Evolutionary conservation across 2,329 filamentous ascomycete genomes (phyloP), one percentile per base, ranked within the genome.

Genomic region (Diaporthe vaccinii): DNA sequence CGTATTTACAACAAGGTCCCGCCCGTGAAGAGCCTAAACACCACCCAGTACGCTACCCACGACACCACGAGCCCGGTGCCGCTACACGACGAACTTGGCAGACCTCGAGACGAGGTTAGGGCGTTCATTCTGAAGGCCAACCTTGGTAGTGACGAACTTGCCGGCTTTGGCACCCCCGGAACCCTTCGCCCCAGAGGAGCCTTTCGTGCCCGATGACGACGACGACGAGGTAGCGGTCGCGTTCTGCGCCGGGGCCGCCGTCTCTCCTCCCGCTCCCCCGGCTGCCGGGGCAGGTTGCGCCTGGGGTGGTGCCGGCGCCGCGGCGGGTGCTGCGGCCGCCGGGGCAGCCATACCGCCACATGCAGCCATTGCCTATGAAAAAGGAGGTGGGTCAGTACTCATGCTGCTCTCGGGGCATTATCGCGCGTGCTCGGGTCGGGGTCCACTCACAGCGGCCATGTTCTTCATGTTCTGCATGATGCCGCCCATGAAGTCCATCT

Each of bases 401-500:
- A n/a, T 34, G 36, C 61, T 34, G 36, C 61, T 58, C 36, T 14
- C 0, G 3, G 15, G 44, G n/a, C n/a, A 2, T 58, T 14, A 41
- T 9, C 55, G 39, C 2, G n/a, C 7, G 12, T n/a, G 25, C 12
- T 41, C 49, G 51, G 49, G 34, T 14, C 49, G 12, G 15, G 15
- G n/a, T 10, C 14, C 25, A 71, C 76, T 72, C 49, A 78, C 76
- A 53, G 74, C 75, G 34, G 67, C 73, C 76, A 72, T 70, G 53
- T 78, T 78, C 71, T 74, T 75, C 72, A 75, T 53, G 46, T 79
- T 79, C 76, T 78, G 76, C 44, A 73, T 39, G 20, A 78, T 79
- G 1, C 78, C 78, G 8, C 73, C 76, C 4, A 51, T n/a, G n/a
- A 79, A 79, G 25, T 76, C 77, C 67, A 49, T 74, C 67, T 72